Percentiles rank a stretch among this genome's conserved stretches.
Evolutionary conservation across 1,284 basidiomycete species (phyloP).

Genomic region (Lignosus rhinocerotis): DNA sequence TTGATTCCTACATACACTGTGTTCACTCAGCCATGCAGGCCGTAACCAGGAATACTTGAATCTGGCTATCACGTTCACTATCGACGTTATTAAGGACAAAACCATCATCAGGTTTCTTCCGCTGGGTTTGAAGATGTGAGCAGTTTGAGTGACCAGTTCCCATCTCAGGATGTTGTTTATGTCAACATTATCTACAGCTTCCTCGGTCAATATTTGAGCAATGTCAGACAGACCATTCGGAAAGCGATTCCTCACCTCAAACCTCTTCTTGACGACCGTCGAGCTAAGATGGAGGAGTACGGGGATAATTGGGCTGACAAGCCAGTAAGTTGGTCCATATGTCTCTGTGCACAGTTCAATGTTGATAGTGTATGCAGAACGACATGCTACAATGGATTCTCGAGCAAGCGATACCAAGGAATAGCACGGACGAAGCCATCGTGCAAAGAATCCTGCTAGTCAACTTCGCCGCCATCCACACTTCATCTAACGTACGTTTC

Average conservation of each 20-base stretch:
- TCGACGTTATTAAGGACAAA: constrained; percentile 35
- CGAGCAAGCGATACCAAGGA: too few species aligned
- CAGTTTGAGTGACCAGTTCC: not conserved
- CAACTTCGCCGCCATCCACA: too few species aligned
- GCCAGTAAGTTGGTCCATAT: constrained; percentile 32
- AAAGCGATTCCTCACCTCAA: constrained; percentile 32
- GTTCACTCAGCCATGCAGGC: constrained; percentile 22
- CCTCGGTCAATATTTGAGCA: not conserved
- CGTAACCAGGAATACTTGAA: constrained; percentile 39
- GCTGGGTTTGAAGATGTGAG: constrained; percentile 40
- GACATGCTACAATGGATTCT: too few species aligned
- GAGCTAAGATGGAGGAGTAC: constrained; percentile 35
- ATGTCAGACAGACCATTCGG: constrained; percentile 4
- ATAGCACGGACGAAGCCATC: too few species aligned
- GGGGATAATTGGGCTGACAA: constrained; percentile 40
- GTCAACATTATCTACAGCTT: not conserved
- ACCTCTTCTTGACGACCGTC: constrained; percentile 41
- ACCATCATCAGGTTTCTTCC: constrained; percentile 39
- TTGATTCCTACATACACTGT: not conserved
- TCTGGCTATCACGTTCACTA: constrained; percentile 39
- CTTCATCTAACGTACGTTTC: too few species aligned
- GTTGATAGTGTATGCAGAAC: too few species aligned
- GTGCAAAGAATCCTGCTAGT: too few species aligned
- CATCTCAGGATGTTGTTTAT: not conserved
- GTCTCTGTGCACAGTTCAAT: too few species aligned